Conservation (phyloP, 1,139 yeast species). For the Candida sp. region DNA sequence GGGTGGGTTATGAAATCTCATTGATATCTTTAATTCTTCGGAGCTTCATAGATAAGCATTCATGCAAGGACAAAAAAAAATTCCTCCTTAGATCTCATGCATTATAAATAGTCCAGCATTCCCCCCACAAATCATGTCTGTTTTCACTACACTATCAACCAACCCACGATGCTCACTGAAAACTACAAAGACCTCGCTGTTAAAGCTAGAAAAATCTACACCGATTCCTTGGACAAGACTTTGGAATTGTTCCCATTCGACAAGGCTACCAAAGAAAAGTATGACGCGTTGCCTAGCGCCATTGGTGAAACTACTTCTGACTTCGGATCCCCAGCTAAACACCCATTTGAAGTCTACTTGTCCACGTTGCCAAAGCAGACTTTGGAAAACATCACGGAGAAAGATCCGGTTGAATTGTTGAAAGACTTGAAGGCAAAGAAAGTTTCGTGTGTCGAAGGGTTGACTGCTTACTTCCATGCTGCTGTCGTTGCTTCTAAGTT, state of each 20-base stretch:
- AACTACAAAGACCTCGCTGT: constrained; percentile 21
- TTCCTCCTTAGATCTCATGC: too few species aligned
- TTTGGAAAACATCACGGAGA: constrained; percentile 18
- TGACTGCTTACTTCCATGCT: constrained; percentile 30
- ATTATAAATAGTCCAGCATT: background rate
- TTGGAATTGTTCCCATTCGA: constrained; percentile 25
- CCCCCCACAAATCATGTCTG: background rate
- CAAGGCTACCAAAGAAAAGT: constrained; percentile 13
- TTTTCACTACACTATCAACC: background rate
- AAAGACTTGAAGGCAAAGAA: constrained; percentile 16
- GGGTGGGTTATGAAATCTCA: too few species aligned
- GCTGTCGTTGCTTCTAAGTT: constrained; percentile 24
- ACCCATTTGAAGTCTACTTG: constrained; percentile 21
- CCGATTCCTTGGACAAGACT: constrained; percentile 19
- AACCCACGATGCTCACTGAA: constrained; percentile 18
- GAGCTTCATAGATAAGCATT: too few species aligned
- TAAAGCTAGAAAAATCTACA: constrained; percentile 17
- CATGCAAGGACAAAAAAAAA: too few species aligned
- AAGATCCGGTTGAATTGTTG: constrained; percentile 19
- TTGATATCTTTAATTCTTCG: too few species aligned
- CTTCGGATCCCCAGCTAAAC: constrained; percentile 23
- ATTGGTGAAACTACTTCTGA: constrained; percentile 22
- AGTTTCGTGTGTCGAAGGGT: constrained; percentile 27
- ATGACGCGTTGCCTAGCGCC: constrained; percentile 22
- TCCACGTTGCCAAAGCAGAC: constrained; percentile 16